Base-by-base conservation (phyloP, 495 filamentous ascomycete genomes). In the Melanomma pulvis-pyrius region DNA sequence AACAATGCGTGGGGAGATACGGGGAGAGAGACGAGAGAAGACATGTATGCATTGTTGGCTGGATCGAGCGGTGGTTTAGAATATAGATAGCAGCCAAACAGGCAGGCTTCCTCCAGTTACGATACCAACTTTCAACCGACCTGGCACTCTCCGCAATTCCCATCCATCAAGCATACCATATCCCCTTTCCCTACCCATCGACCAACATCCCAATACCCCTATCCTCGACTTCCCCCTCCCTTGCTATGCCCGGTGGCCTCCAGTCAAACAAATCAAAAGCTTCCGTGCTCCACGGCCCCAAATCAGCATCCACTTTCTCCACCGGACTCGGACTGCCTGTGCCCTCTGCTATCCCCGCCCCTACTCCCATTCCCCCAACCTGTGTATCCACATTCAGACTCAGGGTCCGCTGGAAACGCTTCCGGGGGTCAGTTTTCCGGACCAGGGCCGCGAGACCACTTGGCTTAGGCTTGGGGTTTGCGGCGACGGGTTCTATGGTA, bases 221-320 rank as follows among this genome's bases (percentile, higher is more conserved):
- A 36, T 50, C 32, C 53, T 25, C 59, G 6, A 50, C 56, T 1
- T 39, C 55, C n/a, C 25, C 41, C 47, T 67, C 68, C 12, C 69
- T 65, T 29, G 73, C 72, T 62, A 73, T 71, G 0, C 63, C 64
- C 0, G 76, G 75, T 29, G 76, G 76, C 26, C 75, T 70, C 71
- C 83, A 87, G 24, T 82, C 83, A 68, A 87, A 86, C 21, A 88
- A 70, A 70, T 88, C 83, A 55, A 80, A 78, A 6, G 84, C 85
- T 70, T 88, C 86, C 0, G 77, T 74, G 19, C 84, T 85, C 86
- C 86, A 88, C 6, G 83, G 80, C 0, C 82, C 77, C 11, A 83
- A 65, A 57, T 79, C 70, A 0, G 15, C 57, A 57, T 74, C 67
- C 30, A 61, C 39, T 34, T 24, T 21, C 1, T 58, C 34, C 26